Percentiles rank a stretch among this genome's conserved stretches.
Evolutionary conservation across 1,284 basidiomycete species (phyloP).

Genomic region (Trichosporon ovoides): DNA sequence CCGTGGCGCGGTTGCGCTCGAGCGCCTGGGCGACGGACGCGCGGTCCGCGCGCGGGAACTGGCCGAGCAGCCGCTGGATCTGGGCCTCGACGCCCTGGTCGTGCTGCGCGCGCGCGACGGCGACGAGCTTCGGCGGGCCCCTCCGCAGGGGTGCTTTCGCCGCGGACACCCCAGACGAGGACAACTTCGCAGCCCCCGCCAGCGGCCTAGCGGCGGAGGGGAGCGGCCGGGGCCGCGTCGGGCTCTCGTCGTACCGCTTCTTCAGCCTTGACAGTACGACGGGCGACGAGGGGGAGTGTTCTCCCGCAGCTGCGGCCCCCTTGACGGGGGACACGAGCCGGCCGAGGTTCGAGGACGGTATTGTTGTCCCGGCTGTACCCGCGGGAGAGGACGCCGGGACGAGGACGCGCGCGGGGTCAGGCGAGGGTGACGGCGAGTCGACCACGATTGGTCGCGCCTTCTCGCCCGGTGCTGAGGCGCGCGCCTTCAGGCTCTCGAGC

Average conservation of each 20-base stretch:
- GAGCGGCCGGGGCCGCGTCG: neutral
- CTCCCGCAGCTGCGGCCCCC: neutral
- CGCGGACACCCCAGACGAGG: neutral
- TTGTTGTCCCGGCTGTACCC: neutral
- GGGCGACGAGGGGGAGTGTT: conserved; percentile 22
- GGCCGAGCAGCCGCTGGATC: conserved; percentile 17
- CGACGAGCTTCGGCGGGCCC: conserved; percentile 14
- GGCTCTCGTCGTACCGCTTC: conserved; percentile 20
- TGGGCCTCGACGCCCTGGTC: conserved; percentile 12
- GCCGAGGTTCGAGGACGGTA: conserved; percentile 15
- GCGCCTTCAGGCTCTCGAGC: conserved; percentile 1
- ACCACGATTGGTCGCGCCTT: neutral
- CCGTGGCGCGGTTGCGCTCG: conserved; percentile 6
- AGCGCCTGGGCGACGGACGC: conserved; percentile 17
- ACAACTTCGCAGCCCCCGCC: too few relatives aligned
- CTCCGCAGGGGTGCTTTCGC: too few relatives aligned
- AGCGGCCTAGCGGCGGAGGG: conserved; percentile 1
- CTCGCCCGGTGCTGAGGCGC: neutral
- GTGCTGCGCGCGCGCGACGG: conserved; percentile 14
- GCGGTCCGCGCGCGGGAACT: conserved; percentile 23
- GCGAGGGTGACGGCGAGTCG: neutral
- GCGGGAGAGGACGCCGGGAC: conserved; percentile 12
- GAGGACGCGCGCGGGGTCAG: conserved; percentile 6
- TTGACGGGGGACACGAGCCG: neutral
- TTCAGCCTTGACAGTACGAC: conserved; percentile 22